A percentile compares a stretch with the other conserved stretches of the same genome.
Conservation (phyloP, 2,329 filamentous ascomycete genomes). For the Xylariaceae sp. region DNA sequence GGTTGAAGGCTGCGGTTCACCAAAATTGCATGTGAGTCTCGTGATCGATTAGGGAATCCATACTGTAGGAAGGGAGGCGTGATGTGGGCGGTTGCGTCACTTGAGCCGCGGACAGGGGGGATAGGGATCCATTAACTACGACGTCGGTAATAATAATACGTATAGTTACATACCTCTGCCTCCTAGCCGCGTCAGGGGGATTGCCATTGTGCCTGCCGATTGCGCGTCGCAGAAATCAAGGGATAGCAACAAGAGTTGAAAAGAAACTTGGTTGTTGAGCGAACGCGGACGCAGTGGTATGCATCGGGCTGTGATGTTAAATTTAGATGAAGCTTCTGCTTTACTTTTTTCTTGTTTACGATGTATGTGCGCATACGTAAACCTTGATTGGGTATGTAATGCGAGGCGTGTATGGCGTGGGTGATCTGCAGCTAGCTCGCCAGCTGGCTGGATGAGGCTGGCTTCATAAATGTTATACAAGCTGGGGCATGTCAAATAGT, state of each 20-base stretch:
- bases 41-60: not conserved
- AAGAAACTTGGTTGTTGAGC: not conserved
- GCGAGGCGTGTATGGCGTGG: slow-evolving; percentile 12
- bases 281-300: slow-evolving; percentile 10
- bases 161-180: slow-evolving; percentile 26
- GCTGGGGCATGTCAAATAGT: too few relatives aligned
- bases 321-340: not conserved
- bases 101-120: slow-evolving; percentile 14
- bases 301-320: slow-evolving; percentile 13
- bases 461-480: too few relatives aligned
- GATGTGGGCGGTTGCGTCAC: slow-evolving; percentile 14
- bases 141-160: slow-evolving; percentile 6
- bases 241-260: not conserved
- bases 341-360: slow-evolving; percentile 4
- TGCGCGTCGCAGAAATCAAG: slow-evolving; percentile 2
- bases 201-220: slow-evolving; percentile 24
- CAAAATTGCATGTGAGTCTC: slow-evolving; percentile 13
- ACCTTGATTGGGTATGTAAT: slow-evolving; percentile 11
- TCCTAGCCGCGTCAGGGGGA: slow-evolving; percentile 31
- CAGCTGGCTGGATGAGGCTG: slow-evolving; percentile 13
- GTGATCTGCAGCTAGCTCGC: slow-evolving; percentile 20
- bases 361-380: not conserved
- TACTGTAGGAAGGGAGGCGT: not conserved
- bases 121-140: slow-evolving; percentile 2
- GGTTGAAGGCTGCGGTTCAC: slow-evolving; percentile 69